Conservation (phyloP, 169 alveolate genomes). For the Plasmodium relictum region DNA sequence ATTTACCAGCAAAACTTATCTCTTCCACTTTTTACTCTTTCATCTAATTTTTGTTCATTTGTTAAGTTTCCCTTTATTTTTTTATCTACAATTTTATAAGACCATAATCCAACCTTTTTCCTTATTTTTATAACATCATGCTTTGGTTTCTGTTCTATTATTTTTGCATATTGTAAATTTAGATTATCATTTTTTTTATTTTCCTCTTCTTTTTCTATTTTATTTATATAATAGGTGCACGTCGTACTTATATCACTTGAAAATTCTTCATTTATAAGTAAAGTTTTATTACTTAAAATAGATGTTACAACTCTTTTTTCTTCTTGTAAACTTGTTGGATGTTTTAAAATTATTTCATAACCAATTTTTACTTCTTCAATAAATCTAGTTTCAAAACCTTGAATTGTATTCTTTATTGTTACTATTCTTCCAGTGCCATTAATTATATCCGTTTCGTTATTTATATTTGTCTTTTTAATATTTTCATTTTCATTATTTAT, state of each 20-base stretch:
- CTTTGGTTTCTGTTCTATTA: conserved; percentile 21
- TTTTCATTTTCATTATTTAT: neutral
- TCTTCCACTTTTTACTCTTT: conserved; percentile 83
- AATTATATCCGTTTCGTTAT: neutral
- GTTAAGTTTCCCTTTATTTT: conserved; percentile 80
- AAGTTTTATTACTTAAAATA: conserved; percentile 81
- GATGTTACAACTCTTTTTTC: conserved; percentile 80
- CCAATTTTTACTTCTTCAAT: conserved; percentile 80
- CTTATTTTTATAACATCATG: conserved; percentile 79
- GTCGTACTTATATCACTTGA: conserved; percentile 84
- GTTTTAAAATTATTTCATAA: conserved; percentile 78
- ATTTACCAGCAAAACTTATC: conserved; percentile 86
- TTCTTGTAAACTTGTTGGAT: conserved; percentile 79
- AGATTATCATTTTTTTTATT: conserved; percentile 7
- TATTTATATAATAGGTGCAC: conserved; percentile 70
- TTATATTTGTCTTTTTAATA: conserved; percentile 1
- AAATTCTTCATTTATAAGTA: conserved; percentile 80
- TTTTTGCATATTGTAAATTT: conserved; percentile 50
- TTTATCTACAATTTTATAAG: conserved; percentile 83
- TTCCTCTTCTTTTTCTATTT: neutral
- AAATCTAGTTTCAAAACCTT: conserved; percentile 86
- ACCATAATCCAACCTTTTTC: conserved; percentile 86
- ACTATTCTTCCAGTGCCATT: conserved; percentile 85
- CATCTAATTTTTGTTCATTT: conserved; percentile 84
- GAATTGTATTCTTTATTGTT: conserved; percentile 84